These are phyloP conservation scores for Colletotrichum navitas DNA, from an alignment of 2,329 filamentous ascomycete genomes.

Conservation along the genomic window DNA sequence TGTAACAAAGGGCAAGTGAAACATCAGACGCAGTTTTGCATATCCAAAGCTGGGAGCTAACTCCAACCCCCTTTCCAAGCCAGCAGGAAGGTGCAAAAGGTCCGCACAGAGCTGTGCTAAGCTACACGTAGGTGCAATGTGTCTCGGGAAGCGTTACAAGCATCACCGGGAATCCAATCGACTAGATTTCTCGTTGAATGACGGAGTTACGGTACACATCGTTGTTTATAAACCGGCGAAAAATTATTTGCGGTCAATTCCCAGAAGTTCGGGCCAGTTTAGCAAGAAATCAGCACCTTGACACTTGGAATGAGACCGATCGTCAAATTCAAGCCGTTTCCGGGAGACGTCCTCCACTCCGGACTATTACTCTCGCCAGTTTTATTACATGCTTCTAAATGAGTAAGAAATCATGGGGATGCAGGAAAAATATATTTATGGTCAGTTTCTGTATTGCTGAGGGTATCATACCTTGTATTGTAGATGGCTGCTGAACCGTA, in stretches of 20 bases:
- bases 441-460: too few species aligned
- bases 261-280: too few species aligned
- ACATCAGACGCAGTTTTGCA: background rate
- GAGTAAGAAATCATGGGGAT: rapidly evolving
- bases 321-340: constrained; percentile 5
- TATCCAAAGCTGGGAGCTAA: background rate
- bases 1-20: background rate
- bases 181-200: background rate
- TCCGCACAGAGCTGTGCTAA: background rate
- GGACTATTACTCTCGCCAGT: too few species aligned
- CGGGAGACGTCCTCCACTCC: constrained; percentile 4
- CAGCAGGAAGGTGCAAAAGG: background rate
- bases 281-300: background rate
- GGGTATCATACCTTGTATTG: rapidly evolving
- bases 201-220: background rate
- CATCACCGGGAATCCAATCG: background rate
- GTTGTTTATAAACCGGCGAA: background rate
- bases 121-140: background rate
- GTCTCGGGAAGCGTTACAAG: background rate
- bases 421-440: background rate
- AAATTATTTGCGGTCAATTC: background rate
- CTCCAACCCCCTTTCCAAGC: background rate
- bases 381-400: background rate
- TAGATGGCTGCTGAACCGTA: too few species aligned
- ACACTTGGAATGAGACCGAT: background rate